These are phyloP conservation scores for Hemisphaericaspora nanyangensis DNA, from an alignment of 805 yeast genomes.

Conservation along the genomic window DNA sequence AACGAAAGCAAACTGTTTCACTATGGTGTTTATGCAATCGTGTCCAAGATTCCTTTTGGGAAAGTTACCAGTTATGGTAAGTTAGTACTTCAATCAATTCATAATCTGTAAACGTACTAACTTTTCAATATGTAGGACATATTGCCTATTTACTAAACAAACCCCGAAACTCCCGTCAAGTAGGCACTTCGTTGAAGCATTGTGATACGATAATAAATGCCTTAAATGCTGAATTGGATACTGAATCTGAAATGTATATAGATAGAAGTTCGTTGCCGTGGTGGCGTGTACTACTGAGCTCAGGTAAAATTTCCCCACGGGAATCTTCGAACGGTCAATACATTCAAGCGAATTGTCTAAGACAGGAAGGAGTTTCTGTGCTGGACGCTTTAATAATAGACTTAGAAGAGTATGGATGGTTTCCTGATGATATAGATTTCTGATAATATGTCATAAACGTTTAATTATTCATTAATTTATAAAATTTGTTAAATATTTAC, in stretches of 20 bases:
- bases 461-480: too few relatives aligned
- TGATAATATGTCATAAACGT: not conserved
- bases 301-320: slow-evolving; percentile 59
- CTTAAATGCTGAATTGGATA: slow-evolving; percentile 19
- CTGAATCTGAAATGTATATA: slow-evolving; percentile 9
- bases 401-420: slow-evolving; percentile 61
- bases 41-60: slow-evolving; percentile 56
- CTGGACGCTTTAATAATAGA: slow-evolving; percentile 36
- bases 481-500: too few relatives aligned
- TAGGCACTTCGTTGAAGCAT: slow-evolving; percentile 66
- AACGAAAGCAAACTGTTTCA: slow-evolving; percentile 57
- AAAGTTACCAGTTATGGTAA: slow-evolving; percentile 64
- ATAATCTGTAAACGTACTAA: not conserved
- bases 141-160: slow-evolving; percentile 59
- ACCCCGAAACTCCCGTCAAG: slow-evolving; percentile 70
- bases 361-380: slow-evolving; percentile 44
- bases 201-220: slow-evolving; percentile 19
- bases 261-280: slow-evolving; percentile 52
- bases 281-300: slow-evolving; percentile 74
- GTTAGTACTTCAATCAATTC: slow-evolving; percentile 10
- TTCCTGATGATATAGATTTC: slow-evolving; percentile 47
- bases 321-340: slow-evolving; percentile 38
- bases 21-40: slow-evolving; percentile 54
- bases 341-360: slow-evolving; percentile 43
- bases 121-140: slow-evolving; percentile 45